Evolutionary conservation across 176 grass and related monocot genomes (phyloP).

Genomic region (Dendrocalamus sinicus): DNA sequence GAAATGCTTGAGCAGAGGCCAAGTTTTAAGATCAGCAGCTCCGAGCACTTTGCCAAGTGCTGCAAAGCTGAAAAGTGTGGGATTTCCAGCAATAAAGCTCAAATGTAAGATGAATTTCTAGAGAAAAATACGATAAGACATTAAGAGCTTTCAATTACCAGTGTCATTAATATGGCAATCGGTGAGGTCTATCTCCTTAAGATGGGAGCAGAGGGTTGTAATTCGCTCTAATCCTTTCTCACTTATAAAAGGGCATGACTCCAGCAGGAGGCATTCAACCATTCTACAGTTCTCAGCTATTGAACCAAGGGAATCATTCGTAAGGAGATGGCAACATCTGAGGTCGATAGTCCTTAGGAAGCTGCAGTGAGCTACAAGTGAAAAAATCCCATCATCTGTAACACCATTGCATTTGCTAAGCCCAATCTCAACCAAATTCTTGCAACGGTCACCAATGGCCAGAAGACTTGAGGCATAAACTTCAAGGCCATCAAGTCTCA

Average conservation of each 20-base stretch:
- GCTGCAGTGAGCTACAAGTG: conserved; percentile 49
- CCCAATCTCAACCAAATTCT: conserved; percentile 68
- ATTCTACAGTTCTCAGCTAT: conserved; percentile 65
- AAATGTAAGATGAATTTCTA: neutral
- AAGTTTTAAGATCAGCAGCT: conserved; percentile 67
- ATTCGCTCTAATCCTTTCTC: conserved; percentile 71
- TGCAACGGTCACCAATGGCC: conserved; percentile 58
- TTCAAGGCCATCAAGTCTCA: conserved; percentile 71
- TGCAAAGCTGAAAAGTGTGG: conserved; percentile 60
- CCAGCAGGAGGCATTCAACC: conserved; percentile 57
- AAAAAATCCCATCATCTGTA: conserved; percentile 64
- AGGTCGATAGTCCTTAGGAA: conserved; percentile 64
- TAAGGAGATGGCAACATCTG: conserved; percentile 64
- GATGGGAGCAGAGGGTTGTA: conserved; percentile 45
- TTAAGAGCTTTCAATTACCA: conserved; percentile 39
- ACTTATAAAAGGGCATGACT: conserved; percentile 72
- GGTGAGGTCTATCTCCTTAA: conserved; percentile 84
- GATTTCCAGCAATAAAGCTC: neutral
- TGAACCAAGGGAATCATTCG: conserved; percentile 54
- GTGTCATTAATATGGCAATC: conserved; percentile 60
- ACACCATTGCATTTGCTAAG: conserved; percentile 74
- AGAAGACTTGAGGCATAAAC: conserved; percentile 52
- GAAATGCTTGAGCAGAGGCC: conserved; percentile 72
- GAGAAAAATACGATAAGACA: neutral
- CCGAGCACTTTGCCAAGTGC: conserved; percentile 61